Evolutionary conservation across 768 basidiomycete species (phyloP), one percentile per base, ranked within the genome.

Genomic region (Lactarius pseudohatsudake): DNA sequence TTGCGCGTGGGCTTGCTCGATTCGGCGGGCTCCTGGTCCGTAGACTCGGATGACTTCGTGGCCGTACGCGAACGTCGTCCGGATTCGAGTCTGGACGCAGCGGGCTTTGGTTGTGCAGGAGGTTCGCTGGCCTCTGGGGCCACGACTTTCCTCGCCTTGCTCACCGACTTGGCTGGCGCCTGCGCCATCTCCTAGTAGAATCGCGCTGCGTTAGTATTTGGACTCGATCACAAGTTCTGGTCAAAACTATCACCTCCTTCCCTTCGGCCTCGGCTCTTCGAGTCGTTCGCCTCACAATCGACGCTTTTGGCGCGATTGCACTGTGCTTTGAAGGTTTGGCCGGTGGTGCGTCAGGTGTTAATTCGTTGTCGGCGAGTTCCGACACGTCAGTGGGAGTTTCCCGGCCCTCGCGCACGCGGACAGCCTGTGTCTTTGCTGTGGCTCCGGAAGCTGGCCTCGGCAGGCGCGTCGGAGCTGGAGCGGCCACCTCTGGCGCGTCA

Each of bases 21-120:
- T 54, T 62, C 56, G 50, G 67, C 43, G 1, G 67, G 63, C 36
- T 65, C 69, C 18, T 67, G 32, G 62, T 70, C 61, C 58, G 60
- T 61, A n/a, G 69, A 66, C 30, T 57, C 67, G 1, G 67, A 63
- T 4, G 70, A 70, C 50, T 65, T 69, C 18, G 72, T 69, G 9
- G 73, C 62, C 20, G 70, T 66, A 45, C 76, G 72, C 4, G 74
- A 73, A 40, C 73, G 74, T 7, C 74, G 73, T 18, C 59, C 66
- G 20, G 69, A n/a, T 55, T 69, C 45, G 13, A 65, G 26, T 16
- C 41, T 56, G 15, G 59, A 36, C 15, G 34, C 50, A 9, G 22
- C 58, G 18, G 61, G 57, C 41, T 50, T 62, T 11, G 50, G 43
- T 20, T 62, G 56, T 8, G 67, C 61, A 26, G 66, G 22, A 45